Conservation (phyloP, 352 stramenopile genomes). For the Thraustochytrium striatum region DNA sequence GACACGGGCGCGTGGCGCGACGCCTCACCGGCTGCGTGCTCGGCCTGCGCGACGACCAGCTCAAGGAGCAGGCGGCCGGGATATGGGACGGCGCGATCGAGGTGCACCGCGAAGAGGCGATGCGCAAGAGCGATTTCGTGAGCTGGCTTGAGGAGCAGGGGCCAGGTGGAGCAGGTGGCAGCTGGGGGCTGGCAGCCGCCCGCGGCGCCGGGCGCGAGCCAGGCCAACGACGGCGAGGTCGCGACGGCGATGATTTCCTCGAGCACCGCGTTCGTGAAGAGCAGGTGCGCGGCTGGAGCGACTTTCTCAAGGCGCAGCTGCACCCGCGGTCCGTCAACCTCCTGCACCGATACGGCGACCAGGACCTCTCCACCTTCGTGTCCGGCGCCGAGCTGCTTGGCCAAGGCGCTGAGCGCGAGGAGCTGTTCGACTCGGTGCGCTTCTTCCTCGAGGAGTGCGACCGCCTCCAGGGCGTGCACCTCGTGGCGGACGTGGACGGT, state of each 20-base stretch:
- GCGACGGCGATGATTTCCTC: conserved; percentile 12
- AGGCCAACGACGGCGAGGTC: neutral
- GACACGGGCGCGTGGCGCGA: neutral
- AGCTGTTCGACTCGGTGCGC: conserved; percentile 12
- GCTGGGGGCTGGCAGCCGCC: neutral
- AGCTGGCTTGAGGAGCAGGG: conserved; percentile 24
- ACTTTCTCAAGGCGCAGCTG: conserved; percentile 37
- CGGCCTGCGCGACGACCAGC: neutral
- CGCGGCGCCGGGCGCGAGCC: neutral
- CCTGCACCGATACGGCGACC: conserved; percentile 11
- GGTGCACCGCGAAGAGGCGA: neutral
- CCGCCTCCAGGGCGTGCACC: conserved; percentile 41
- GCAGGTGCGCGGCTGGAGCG: neutral
- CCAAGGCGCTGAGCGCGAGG: neutral
- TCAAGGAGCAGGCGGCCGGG: neutral
- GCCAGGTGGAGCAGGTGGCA: neutral
- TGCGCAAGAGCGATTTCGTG: conserved; percentile 4
- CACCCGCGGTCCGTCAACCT: conserved; percentile 2
- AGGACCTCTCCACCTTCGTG: conserved; percentile 10
- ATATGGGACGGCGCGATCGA: conserved; percentile 29
- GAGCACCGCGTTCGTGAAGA: neutral
- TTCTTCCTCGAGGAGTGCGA: conserved; percentile 45
- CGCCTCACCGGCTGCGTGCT: neutral
- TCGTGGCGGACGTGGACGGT: conserved; percentile 11
- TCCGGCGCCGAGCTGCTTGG: neutral